Conservation (phyloP, 164 flowering plant species). For the Chimonanthus salicifolius region DNA sequence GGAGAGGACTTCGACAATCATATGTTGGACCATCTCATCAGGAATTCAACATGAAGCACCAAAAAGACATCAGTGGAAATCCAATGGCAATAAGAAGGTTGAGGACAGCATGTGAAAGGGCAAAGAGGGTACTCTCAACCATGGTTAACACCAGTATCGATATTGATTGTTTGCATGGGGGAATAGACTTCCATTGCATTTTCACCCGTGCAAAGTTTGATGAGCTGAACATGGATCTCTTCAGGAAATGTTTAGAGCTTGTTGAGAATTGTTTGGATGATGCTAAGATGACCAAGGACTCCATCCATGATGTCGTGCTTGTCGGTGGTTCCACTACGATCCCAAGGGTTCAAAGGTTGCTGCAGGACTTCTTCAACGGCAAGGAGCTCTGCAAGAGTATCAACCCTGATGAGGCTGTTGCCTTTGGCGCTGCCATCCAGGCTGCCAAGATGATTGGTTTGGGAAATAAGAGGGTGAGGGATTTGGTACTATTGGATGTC, state of each 20-base stretch:
- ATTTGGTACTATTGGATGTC: background rate
- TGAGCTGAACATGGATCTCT: conserved; percentile 4
- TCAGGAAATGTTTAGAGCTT: conserved; percentile 1
- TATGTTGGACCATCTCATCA: background rate
- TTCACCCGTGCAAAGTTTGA: conserved; percentile 1
- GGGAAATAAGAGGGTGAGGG: background rate
- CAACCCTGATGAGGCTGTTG: conserved; percentile 14
- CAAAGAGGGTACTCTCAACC: background rate
- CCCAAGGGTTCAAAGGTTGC: background rate
- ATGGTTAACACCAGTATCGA: background rate
- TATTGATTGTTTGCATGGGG: background rate
- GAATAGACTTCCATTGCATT: background rate
- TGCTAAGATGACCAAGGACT: background rate
- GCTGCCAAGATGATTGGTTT: conserved; percentile 6
- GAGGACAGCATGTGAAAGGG: conserved; percentile 1
- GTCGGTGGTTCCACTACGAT: conserved; percentile 4
- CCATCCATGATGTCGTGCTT: conserved; percentile 6
- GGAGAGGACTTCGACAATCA: conserved; percentile 21
- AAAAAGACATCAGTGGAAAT: background rate
- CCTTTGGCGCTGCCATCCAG: conserved; percentile 8
- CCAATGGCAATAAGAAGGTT: background rate
- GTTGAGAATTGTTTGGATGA: conserved; percentile 1
- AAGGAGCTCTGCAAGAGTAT: conserved; percentile 9
- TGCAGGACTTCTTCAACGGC: conserved; percentile 4
- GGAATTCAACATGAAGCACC: conserved; percentile 2